A percentile compares a stretch with the other conserved stretches of the same genome.
These are phyloP conservation scores for Picea abies DNA, from an alignment of 83 land plant species.

Conservation along the genomic window DNA sequence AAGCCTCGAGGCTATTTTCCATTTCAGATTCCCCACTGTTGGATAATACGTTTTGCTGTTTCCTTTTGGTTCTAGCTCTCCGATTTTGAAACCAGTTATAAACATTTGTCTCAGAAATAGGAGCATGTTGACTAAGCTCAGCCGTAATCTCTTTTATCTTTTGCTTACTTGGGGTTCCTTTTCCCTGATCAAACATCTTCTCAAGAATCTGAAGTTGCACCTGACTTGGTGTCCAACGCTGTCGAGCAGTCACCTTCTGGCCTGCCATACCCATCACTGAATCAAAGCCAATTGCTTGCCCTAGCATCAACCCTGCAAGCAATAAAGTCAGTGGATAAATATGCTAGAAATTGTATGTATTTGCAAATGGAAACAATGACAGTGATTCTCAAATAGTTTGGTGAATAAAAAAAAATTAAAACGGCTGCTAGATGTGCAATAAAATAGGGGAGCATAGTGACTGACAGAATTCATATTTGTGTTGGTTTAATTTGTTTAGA, in stretches of 20 bases:
- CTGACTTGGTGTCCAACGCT: constrained; percentile 48
- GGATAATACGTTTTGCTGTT: constrained; percentile 27
- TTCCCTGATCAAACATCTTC: constrained; percentile 29
- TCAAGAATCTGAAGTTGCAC: constrained; percentile 49
- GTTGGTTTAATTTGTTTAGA: no score
- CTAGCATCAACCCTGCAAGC: neutral
- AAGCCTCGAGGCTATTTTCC: constrained; percentile 21
- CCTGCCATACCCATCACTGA: constrained; percentile 5
- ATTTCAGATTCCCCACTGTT: constrained; percentile 26
- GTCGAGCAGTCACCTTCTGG: constrained; percentile 16
- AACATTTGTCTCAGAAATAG: constrained; percentile 44
- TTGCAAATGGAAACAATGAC: neutral
- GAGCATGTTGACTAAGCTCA: constrained; percentile 42
- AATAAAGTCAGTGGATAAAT: neutral
- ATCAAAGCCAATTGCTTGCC: constrained; percentile 4
- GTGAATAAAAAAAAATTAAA: no score
- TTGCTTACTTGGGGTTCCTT: constrained; percentile 47
- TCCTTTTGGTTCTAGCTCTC: constrained; percentile 53
- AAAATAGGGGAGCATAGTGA: no score
- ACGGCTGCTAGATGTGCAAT: no score
- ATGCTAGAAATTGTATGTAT: neutral
- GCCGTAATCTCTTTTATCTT: constrained; percentile 43
- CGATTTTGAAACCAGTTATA: constrained; percentile 61
- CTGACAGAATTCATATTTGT: no score
- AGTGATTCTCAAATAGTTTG: no score